Evolutionary conservation across 208 protist genomes (phyloP), one percentile per base, ranked within the genome.

Genomic region (Zelonia costaricensis): DNA sequence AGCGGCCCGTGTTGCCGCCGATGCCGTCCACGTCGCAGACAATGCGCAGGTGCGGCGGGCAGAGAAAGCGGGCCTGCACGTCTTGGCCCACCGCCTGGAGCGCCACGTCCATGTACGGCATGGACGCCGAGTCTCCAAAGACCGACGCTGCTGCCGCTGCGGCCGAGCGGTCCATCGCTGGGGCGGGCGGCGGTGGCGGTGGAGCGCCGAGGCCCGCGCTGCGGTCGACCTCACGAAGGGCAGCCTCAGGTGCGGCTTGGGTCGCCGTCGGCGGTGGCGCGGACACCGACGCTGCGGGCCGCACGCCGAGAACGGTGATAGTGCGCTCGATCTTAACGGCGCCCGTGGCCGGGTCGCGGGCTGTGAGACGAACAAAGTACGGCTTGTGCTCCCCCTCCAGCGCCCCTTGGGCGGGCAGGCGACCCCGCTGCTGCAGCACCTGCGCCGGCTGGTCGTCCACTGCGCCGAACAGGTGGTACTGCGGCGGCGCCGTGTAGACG

Each of bases 1-100:
- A 73, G 22, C 42, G 69, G 0, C 80, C 82, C 33, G 74, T 85
- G 66, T 82, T 59, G 13, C 78, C 80, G 47, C 80, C 80, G 5
- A 69, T 58, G 35, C 84, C 88, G 43, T 94, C 84, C 8, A 94
- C 69, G 60, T 82, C 73, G 72, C 82, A 94, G 18, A 84, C 68
- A 44, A 94, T 84, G 58, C 79, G 73, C 39, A 83, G 56, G n/a
- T 73, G 63, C 44, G 82, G 73, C 20, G 76, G 57, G 40, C 76
- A 85, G 13, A 80, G 48, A 44, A 89, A 60, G 39, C 75, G 81
- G 10, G 82, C 52, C 20, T 88, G 82, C 18, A 82, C 53, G 23
- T 94, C 80, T 20, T 80, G 65, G n/a, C 63, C 72, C 3, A 86
- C 70, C 8, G 61, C 72, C 35, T 82, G 75, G 15, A 94, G 22